Percentiles rank a stretch among this genome's conserved stretches.
phyloP scores from a whole-genome alignment of 768 basidiomycete genomes.

The Ramaria rubella region DNA sequence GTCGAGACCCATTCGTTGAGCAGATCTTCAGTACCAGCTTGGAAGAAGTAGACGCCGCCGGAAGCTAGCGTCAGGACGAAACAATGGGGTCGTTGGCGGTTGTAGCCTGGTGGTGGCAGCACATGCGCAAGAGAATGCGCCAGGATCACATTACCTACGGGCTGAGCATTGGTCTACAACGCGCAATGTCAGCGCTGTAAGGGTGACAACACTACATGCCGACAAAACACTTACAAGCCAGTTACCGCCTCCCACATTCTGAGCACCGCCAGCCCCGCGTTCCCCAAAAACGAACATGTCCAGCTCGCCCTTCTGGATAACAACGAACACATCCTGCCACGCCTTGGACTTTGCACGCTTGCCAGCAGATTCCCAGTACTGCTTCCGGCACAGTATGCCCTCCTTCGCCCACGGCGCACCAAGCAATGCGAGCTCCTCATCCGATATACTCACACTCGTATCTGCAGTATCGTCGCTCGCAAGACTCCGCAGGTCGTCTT shows the following conservation, averaged over 20 bases:
- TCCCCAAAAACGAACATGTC: constrained; percentile 96
- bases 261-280: constrained; percentile 49
- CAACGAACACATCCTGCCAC: constrained; percentile 95
- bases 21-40: constrained; percentile 97
- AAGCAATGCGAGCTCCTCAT: constrained; percentile 91
- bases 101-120: constrained; percentile 89
- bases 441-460: constrained; percentile 79
- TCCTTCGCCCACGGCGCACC: constrained; percentile 99
- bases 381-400: constrained; percentile 90
- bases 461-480: constrained; percentile 58
- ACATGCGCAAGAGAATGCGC: constrained; percentile 84
- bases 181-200: constrained; percentile 1
- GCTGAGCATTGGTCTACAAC: constrained; percentile 72
- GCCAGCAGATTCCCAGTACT: constrained; percentile 83
- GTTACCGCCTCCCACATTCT: constrained; percentile 79
- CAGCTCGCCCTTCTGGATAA: constrained; percentile 90
- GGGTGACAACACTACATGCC: constrained; percentile 4
- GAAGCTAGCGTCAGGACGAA: constrained; percentile 88
- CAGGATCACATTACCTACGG: constrained; percentile 77
- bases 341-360: constrained; percentile 82
- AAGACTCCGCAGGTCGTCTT: constrained; percentile 74
- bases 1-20: constrained; percentile 98
- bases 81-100: constrained; percentile 83
- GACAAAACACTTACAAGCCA: constrained; percentile 73
- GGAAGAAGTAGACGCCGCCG: constrained; percentile 95